phyloP scores from a whole-genome alignment of 352 stramenopile genomes.

The Blastocystis sp. region DNA sequence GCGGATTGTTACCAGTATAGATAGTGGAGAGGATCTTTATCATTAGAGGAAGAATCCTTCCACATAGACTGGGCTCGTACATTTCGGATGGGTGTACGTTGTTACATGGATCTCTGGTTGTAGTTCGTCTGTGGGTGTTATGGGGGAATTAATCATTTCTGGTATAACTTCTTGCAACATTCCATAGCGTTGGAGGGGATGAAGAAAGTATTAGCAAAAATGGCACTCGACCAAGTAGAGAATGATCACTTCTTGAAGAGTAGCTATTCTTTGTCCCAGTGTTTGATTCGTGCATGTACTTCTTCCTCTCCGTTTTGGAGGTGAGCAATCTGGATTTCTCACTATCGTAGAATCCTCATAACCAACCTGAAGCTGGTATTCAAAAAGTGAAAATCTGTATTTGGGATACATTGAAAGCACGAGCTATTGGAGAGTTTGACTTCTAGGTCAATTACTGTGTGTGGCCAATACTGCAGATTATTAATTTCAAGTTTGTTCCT shows the following conservation, averaged over 20 bases:
- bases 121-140: conserved; percentile 60
- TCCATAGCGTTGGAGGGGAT: conserved; percentile 7
- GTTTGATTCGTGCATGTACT: conserved; percentile 41
- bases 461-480: conserved; percentile 58
- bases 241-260: neutral
- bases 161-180: conserved; percentile 35
- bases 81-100: conserved; percentile 46
- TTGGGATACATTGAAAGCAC: neutral
- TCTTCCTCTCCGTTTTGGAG: conserved; percentile 37
- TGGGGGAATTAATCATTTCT: conserved; percentile 53
- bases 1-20: neutral
- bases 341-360: conserved; percentile 27
- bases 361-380: conserved; percentile 43
- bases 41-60: conserved; percentile 24
- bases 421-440: neutral
- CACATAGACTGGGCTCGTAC: conserved; percentile 11
- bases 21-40: neutral
- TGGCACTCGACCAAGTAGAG: conserved; percentile 41
- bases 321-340: neutral
- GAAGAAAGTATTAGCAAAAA: conserved; percentile 52
- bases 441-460: conserved; percentile 55
- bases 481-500: conserved; percentile 55
- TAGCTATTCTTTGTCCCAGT: conserved; percentile 39
- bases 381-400: conserved; percentile 53
- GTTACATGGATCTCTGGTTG: neutral